Conservation (phyloP, 371 early-diverging fungal species). For the Mortierella sp. region DNA sequence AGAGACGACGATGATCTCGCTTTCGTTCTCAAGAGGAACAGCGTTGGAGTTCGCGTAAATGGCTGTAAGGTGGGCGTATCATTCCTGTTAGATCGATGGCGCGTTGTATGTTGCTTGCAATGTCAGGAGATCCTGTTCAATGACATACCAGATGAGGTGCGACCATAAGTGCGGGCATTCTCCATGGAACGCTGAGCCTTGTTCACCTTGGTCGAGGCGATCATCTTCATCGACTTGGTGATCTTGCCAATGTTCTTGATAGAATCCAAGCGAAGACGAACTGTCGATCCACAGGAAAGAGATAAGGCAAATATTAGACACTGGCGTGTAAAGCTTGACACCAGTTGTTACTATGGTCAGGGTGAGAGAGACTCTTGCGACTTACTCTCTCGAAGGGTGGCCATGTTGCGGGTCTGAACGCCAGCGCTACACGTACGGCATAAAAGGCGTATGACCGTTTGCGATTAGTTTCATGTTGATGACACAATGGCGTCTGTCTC, state of each 20-base stretch:
- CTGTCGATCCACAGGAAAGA: constrained; percentile 57
- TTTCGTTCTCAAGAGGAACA: constrained; percentile 65
- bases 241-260: constrained; percentile 98
- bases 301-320: neutral
- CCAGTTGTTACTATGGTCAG: neutral
- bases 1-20: constrained; percentile 79
- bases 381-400: constrained; percentile 92
- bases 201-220: constrained; percentile 98
- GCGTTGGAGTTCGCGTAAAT: constrained; percentile 85
- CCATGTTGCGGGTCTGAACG: constrained; percentile 89
- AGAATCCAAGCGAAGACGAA: constrained; percentile 96
- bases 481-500: too few relatives aligned
- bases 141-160: constrained; percentile 75
- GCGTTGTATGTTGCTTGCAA: too few relatives aligned
- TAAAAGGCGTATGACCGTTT: neutral
- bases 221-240: constrained; percentile 99
- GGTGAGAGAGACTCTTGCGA: neutral
- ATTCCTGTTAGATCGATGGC: neutral
- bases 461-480: constrained; percentile 3
- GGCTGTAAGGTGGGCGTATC: constrained; percentile 58
- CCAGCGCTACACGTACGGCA: constrained; percentile 27
- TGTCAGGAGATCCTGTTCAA: too few relatives aligned
- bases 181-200: constrained; percentile 97
- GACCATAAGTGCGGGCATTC: constrained; percentile 88
- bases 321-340: neutral